Percentiles rank a stretch among this genome's conserved stretches.
phyloP scores from a whole-genome alignment of 768 basidiomycete genomes.

The Rossbeevera mucosa region DNA sequence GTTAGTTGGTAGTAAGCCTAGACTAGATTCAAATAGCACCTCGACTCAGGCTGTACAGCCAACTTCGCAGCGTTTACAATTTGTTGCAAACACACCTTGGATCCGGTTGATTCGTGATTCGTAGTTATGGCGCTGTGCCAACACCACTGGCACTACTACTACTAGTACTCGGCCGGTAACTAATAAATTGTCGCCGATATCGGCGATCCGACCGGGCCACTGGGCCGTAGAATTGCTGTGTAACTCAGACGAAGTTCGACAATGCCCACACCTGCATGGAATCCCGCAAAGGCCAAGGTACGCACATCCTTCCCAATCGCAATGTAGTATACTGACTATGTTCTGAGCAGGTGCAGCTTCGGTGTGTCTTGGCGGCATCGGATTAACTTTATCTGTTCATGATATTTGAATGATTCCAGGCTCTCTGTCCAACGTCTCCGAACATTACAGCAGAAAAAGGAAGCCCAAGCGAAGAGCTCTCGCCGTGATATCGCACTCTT shows the following conservation, averaged over 20 bases:
- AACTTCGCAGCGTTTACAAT: not conserved
- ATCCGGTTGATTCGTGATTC: not conserved
- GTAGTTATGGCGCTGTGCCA: not conserved
- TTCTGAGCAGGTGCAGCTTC: slow-evolving; percentile 41
- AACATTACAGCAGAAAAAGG: slow-evolving; percentile 88
- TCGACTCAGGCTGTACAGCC: no score
- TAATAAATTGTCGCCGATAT: not conserved
- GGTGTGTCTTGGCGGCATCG: slow-evolving; percentile 27
- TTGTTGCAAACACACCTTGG: not conserved
- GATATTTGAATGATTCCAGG: slow-evolving; percentile 36
- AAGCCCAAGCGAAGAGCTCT: slow-evolving; percentile 70
- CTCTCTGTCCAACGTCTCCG: slow-evolving; percentile 82
- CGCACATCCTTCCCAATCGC: not conserved
- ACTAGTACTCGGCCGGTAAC: not conserved
- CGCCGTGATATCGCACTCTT: slow-evolving; percentile 79
- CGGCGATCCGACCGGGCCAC: slow-evolving; percentile 15
- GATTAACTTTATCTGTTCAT: not conserved
- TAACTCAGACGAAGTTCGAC: not conserved
- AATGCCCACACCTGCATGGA: slow-evolving; percentile 45
- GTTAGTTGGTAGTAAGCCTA: no score
- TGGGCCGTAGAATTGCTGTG: slow-evolving; percentile 6
- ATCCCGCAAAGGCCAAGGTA: slow-evolving; percentile 59
- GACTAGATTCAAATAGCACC: no score
- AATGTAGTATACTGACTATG: slow-evolving; percentile 3
- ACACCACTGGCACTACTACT: no score